Evolutionary conservation across 805 yeast genomes (phyloP).

Genomic region (Candida parachauliodes): DNA sequence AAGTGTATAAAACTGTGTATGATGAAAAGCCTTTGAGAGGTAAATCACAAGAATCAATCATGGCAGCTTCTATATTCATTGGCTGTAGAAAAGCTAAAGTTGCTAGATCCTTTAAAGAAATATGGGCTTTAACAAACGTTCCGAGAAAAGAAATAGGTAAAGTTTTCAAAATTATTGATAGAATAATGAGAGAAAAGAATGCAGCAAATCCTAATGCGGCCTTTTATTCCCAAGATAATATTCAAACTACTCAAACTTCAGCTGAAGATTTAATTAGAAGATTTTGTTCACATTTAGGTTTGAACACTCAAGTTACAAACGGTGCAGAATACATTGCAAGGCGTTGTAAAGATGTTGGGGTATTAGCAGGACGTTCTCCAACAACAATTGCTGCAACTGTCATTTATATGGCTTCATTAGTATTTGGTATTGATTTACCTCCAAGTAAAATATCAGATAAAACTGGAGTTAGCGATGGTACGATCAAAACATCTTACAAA

Average conservation of each 20-base stretch:
- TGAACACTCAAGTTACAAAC: slow-evolving; percentile 77
- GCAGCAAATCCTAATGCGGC: slow-evolving; percentile 40
- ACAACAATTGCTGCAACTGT: slow-evolving; percentile 97
- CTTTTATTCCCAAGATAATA: slow-evolving; percentile 44
- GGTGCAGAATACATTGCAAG: slow-evolving; percentile 93
- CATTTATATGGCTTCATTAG: slow-evolving; percentile 86
- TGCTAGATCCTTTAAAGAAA: slow-evolving; percentile 92
- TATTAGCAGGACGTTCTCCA: slow-evolving; percentile 94
- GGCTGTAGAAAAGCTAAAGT: slow-evolving; percentile 94
- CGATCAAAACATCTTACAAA: slow-evolving; percentile 88
- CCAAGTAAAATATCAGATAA: slow-evolving; percentile 85
- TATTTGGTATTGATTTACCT: slow-evolving; percentile 74
- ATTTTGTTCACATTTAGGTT: slow-evolving; percentile 92
- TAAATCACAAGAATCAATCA: slow-evolving; percentile 85
- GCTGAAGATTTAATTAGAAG: slow-evolving; percentile 95
- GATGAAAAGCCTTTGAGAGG: slow-evolving; percentile 86
- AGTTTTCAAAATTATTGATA: slow-evolving; percentile 78
- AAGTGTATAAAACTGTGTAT: slow-evolving; percentile 86
- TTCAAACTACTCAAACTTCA: slow-evolving; percentile 75
- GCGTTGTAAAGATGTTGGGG: slow-evolving; percentile 85
- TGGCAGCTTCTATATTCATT: slow-evolving; percentile 93
- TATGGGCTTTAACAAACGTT: slow-evolving; percentile 90
- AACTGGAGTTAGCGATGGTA: slow-evolving; percentile 96
- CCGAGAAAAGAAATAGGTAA: slow-evolving; percentile 93
- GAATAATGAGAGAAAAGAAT: slow-evolving; percentile 53